A percentile compares a stretch with the other conserved stretches of the same genome.
Conservation (phyloP, 2,329 filamentous ascomycete genomes). For the Lizonia empirigonia region DNA sequence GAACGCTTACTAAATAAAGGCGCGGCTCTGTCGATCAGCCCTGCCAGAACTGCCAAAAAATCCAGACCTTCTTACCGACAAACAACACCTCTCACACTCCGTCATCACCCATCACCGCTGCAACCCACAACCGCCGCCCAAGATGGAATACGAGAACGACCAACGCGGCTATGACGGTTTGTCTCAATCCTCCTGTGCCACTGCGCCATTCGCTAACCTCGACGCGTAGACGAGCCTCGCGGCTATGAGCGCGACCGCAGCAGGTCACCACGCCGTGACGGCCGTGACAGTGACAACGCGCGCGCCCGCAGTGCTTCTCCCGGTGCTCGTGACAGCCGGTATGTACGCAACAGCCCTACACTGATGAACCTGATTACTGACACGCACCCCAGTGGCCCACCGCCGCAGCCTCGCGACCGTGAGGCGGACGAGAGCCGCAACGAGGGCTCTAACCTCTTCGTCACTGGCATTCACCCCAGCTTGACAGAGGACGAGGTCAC, state of each 20-base stretch:
- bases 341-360: constrained; percentile 14
- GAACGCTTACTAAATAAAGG: constrained; percentile 36
- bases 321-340: constrained; percentile 59
- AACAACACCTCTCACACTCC: constrained; percentile 31
- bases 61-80: constrained; percentile 27
- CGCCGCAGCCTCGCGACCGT: constrained; percentile 54
- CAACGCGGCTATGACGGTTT: constrained; percentile 70
- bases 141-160: constrained; percentile 70
- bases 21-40: constrained; percentile 41
- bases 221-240: constrained; percentile 60
- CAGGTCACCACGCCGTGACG: constrained; percentile 65
- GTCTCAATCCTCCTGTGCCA: constrained; percentile 31
- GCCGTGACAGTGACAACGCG: constrained; percentile 58
- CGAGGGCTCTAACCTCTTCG: constrained; percentile 96
- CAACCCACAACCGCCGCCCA: constrained; percentile 47
- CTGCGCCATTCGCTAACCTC: constrained; percentile 24
- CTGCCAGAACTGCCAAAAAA: constrained; percentile 36
- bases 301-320: constrained; percentile 69
- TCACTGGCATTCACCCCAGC: constrained; percentile 95
- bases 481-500: constrained; percentile 88
- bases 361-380: constrained; percentile 21
- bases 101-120: constrained; percentile 27
- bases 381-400: constrained; percentile 51
- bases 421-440: constrained; percentile 86
- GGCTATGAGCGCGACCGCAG: constrained; percentile 69